Evolutionary conservation across 805 yeast genomes (phyloP).

Genomic region (Metschnikowia shivogae): DNA sequence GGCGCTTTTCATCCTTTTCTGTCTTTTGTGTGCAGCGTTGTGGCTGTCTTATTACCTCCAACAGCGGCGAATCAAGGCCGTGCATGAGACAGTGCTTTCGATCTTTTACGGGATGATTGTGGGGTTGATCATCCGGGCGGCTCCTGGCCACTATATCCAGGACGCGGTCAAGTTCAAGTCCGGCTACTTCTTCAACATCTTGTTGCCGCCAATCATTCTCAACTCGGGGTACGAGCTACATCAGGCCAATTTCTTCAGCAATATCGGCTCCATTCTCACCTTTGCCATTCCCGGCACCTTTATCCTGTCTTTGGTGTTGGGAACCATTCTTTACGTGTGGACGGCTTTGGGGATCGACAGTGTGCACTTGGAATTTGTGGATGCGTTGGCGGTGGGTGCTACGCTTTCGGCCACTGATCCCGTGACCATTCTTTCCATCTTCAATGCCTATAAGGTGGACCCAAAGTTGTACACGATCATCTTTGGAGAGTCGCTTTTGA

Average conservation of each 20-base stretch:
- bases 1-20: conserved; percentile 87
- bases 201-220: conserved; percentile 92
- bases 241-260: conserved; percentile 90
- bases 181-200: conserved; percentile 86
- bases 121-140: conserved; percentile 81
- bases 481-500: conserved; percentile 91
- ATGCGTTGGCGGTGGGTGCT: conserved; percentile 96
- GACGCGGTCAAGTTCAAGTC: conserved; percentile 95
- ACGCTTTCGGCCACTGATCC: conserved; percentile 98
- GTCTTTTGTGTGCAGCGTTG: conserved; percentile 77
- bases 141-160: conserved; percentile 97
- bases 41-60: conserved; percentile 95
- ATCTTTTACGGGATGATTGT: conserved; percentile 96
- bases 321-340: conserved; percentile 84
- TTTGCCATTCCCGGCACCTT: conserved; percentile 98
- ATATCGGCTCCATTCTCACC: conserved; percentile 82
- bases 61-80: conserved; percentile 84
- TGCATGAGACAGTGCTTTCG: conserved; percentile 96
- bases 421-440: conserved; percentile 91
- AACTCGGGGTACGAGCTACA: conserved; percentile 96
- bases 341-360: conserved; percentile 89
- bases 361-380: conserved; percentile 86
- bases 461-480: conserved; percentile 96
- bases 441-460: conserved; percentile 96
- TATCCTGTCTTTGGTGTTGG: conserved; percentile 84